These are phyloP conservation scores for Megacollybia marginata DNA, from an alignment of 768 basidiomycete genomes.

Conservation along the genomic window DNA sequence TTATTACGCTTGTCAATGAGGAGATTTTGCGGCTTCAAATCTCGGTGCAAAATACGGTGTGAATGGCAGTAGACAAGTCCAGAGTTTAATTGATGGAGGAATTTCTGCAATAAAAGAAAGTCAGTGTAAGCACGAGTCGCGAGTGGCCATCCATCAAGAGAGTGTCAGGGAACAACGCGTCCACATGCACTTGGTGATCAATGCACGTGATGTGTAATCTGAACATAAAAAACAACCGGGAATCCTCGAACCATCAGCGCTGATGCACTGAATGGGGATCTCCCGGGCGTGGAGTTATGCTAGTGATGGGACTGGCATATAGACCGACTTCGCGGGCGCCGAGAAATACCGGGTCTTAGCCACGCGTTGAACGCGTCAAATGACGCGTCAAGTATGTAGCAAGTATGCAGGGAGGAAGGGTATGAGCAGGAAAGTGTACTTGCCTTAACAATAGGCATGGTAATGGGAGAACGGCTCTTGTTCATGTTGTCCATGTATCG, in stretches of 20 bases:
- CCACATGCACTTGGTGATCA: too few species aligned
- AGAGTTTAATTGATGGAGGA: slow-evolving; percentile 86
- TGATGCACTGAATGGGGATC: too few species aligned
- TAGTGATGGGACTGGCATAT: too few species aligned
- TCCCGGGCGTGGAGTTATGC: too few species aligned
- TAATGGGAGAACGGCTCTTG: slow-evolving; percentile 63
- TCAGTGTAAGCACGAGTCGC: slow-evolving; percentile 5
- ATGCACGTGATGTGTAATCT: too few species aligned
- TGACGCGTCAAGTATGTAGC: not conserved
- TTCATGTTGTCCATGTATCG: slow-evolving; percentile 91
- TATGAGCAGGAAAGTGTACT: slow-evolving; percentile 17
- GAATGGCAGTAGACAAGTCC: slow-evolving; percentile 94
- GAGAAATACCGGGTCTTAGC: too few species aligned
- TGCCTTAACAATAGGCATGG: slow-evolving; percentile 75
- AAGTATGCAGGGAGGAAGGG: not conserved
- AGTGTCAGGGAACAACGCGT: too few species aligned
- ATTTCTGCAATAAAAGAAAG: slow-evolving; percentile 61
- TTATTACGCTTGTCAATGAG: slow-evolving; percentile 87
- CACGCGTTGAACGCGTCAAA: not conserved
- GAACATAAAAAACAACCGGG: too few species aligned
- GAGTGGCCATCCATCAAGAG: not conserved
- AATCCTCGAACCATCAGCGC: too few species aligned
- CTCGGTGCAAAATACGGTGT: slow-evolving; percentile 93
- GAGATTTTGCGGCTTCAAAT: slow-evolving; percentile 94
- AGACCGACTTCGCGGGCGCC: too few species aligned